A percentile compares a stretch with the other conserved stretches of the same genome.
phyloP scores from a whole-genome alignment of 129 eudicot genomes.

The Helianthus tuberosus region DNA sequence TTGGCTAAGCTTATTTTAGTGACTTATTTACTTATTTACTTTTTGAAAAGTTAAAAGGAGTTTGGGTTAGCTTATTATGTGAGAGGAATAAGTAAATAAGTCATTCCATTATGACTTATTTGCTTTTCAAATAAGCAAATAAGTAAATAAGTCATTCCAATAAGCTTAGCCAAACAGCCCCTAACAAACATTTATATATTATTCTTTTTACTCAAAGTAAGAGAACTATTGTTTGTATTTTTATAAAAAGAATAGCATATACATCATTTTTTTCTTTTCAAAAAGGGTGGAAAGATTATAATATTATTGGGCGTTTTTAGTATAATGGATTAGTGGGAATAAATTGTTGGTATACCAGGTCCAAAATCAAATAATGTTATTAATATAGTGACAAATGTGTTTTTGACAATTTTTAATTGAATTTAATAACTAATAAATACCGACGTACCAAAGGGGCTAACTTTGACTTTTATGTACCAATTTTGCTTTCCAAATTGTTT shows the following conservation, averaged over 20 bases:
- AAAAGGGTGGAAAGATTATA: background rate
- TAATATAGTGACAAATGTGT: background rate
- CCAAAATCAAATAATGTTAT: constrained; percentile 5
- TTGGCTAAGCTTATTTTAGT: too few relatives aligned
- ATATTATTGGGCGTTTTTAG: background rate
- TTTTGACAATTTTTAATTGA: background rate
- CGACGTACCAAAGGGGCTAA: background rate
- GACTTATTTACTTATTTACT: too few relatives aligned
- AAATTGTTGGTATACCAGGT: constrained; percentile 22
- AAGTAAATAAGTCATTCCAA: too few relatives aligned
- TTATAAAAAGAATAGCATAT: background rate
- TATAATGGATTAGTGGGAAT: constrained; percentile 2
- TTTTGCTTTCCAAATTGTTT: background rate
- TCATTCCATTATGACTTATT: too few relatives aligned
- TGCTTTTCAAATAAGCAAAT: too few relatives aligned
- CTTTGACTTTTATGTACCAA: background rate
- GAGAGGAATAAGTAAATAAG: too few relatives aligned
- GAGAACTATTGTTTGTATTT: background rate
- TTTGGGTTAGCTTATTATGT: too few relatives aligned
- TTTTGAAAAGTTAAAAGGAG: too few relatives aligned
- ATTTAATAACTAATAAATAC: background rate
- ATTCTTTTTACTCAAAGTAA: background rate
- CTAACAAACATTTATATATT: background rate
- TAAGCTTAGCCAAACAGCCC: too few relatives aligned
- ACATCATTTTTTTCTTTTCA: background rate